phyloP scores from a whole-genome alignment of 2,329 filamentous ascomycete genomes.

The Chrysoporthe puriensis region DNA sequence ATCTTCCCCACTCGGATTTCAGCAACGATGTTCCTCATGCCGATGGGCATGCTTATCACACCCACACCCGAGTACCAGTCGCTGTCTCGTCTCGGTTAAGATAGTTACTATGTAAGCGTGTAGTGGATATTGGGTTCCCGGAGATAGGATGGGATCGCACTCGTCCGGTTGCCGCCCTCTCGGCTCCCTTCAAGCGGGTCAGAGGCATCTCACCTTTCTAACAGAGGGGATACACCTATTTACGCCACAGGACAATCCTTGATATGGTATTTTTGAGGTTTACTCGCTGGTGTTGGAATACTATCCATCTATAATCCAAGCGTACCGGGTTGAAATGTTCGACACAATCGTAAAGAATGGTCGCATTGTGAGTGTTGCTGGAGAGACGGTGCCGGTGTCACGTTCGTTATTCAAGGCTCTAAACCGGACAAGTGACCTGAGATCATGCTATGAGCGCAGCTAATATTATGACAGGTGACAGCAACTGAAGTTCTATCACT shows the following conservation, averaged over 20 bases:
- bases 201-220: too few relatives aligned
- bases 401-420: too few relatives aligned
- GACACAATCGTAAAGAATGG: constrained; percentile 34
- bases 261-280: neutral
- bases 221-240: too few relatives aligned
- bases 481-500: constrained; percentile 48
- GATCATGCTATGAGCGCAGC: neutral
- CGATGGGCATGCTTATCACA: constrained; percentile 10
- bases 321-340: constrained; percentile 29
- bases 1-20: constrained; percentile 15
- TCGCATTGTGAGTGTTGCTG: constrained; percentile 31
- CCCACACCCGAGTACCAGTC: neutral
- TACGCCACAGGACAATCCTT: neutral
- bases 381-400: too few relatives aligned
- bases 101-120: too few relatives aligned
- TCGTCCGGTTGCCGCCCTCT: too few relatives aligned
- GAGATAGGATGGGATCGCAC: neutral
- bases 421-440: neutral
- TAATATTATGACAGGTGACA: constrained; percentile 42
- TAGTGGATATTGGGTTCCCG: neutral
- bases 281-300: neutral
- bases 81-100: neutral
- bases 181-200: neutral
- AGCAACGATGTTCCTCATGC: neutral
- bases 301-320: neutral